Evolutionary conservation across 2,329 filamentous ascomycete genomes (phyloP), one percentile per base, ranked within the genome.

Genomic region (Colletotrichum sp.): DNA sequence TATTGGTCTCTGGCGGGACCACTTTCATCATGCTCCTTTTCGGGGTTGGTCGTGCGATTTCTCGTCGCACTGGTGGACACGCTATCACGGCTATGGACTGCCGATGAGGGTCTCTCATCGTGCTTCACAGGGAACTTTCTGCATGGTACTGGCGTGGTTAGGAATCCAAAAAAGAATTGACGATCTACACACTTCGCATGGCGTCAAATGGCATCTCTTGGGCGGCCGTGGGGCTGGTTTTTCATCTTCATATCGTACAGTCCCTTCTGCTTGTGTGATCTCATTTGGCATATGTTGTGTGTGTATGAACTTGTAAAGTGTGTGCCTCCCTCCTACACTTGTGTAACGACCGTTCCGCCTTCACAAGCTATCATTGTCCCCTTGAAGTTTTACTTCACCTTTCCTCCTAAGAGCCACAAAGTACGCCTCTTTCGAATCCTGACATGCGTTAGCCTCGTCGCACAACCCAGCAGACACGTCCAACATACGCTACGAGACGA

Each of bases 361-460:
- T 44, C 24, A 26, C 12, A 36, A 16, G 34, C 62, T 15, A 6
- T 34, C 4, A 36, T 24, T 18, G 13, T 8, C 2, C 16, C 15
- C 18, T 12, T 66, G 34, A 16, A 77, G 18, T 15, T 55, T 57
- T 15, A 87, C 85, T 55, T 86, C 80, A 16, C 80, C 81, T 82
- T 93, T 96, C 78, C 95, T 91, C 76, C 90, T 88, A 74, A 98
- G 83, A 1, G 93, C 96, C 63, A 99, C 93, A 82, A 98, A 98
- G 81, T 94, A 99, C 5, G 93, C 90, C 84, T 99, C 97, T 83
- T 92, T 95, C 1, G 94, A 96, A 87, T 95, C 94, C 94, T 96
- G 70, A 24, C 59, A 49, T 34, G n/a, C 24, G 52, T 78, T 67
- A 70, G 71, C 32, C 21, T 64, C 12, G 39, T 10, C 8, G 18